Conservation (phyloP, 805 yeast genomes). For the Wilhelminamyces savonicus region DNA sequence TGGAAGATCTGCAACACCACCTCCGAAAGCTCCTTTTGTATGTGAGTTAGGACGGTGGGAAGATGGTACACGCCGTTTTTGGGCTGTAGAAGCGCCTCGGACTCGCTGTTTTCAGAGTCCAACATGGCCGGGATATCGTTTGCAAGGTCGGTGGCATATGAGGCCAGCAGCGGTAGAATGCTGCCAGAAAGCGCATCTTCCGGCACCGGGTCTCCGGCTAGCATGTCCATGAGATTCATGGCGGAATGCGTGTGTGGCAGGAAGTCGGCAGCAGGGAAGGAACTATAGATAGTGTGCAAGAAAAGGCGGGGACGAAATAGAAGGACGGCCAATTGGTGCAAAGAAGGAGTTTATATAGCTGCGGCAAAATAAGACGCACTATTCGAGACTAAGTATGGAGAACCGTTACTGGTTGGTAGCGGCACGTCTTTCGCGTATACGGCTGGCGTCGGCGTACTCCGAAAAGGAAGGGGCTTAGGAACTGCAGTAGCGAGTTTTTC, state of each 20-base stretch:
- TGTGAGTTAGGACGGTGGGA: constrained; percentile 26
- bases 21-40: constrained; percentile 31
- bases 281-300: no score
- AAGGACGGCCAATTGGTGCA: no score
- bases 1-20: constrained; percentile 24
- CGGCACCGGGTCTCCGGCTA: constrained; percentile 21
- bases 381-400: no score
- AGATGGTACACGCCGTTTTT: constrained; percentile 22
- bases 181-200: neutral
- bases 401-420: no score
- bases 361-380: no score
- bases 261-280: no score
- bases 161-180: constrained; percentile 1
- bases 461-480: no score
- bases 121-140: neutral
- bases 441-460: no score
- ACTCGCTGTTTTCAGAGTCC: neutral
- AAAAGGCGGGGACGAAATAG: no score
- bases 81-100: constrained; percentile 8
- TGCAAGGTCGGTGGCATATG: constrained; percentile 1
- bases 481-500: no score
- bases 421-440: no score
- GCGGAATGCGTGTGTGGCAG: neutral
- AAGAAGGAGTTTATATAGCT: no score
- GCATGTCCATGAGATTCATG: constrained; percentile 37